These are phyloP conservation scores for Crucihimalaya himalaica DNA, from an alignment of 345 rosid species.

Conservation along the genomic window DNA sequence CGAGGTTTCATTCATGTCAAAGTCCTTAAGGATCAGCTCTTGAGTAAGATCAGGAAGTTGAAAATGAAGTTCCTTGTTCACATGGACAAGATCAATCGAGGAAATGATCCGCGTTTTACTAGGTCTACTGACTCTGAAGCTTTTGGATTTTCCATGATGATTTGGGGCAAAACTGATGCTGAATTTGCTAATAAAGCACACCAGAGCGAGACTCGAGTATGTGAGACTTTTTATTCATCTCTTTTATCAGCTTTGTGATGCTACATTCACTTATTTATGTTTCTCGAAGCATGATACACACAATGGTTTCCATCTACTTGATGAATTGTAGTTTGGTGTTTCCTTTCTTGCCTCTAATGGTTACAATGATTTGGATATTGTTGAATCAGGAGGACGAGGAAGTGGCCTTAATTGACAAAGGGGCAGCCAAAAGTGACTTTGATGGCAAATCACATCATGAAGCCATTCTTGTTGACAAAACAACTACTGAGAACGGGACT, in stretches of 20 bases:
- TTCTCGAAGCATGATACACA: neutral
- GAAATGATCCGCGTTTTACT: conserved; percentile 27
- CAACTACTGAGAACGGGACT: neutral
- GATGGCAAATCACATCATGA: neutral
- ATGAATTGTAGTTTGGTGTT: neutral
- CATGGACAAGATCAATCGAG: neutral
- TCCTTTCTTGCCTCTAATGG: neutral
- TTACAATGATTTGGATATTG: neutral
- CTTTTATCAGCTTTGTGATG: neutral
- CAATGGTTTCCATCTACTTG: neutral
- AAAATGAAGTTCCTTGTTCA: neutral
- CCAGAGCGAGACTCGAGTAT: neutral
- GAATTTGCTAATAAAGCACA: neutral
- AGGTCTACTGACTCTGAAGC: conserved; percentile 32
- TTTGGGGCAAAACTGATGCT: conserved; percentile 15
- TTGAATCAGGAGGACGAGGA: conserved; percentile 15
- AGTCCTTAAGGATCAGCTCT: conserved; percentile 17
- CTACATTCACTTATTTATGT: neutral
- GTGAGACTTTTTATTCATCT: neutral
- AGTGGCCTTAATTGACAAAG: neutral
- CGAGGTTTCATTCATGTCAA: neutral
- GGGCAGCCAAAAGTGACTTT: neutral
- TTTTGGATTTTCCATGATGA: conserved; percentile 30
- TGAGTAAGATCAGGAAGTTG: conserved; percentile 27
- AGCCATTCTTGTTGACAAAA: neutral